Base-by-base conservation (phyloP, 208 protist genomes). In the Angomonas deanei region DNA sequence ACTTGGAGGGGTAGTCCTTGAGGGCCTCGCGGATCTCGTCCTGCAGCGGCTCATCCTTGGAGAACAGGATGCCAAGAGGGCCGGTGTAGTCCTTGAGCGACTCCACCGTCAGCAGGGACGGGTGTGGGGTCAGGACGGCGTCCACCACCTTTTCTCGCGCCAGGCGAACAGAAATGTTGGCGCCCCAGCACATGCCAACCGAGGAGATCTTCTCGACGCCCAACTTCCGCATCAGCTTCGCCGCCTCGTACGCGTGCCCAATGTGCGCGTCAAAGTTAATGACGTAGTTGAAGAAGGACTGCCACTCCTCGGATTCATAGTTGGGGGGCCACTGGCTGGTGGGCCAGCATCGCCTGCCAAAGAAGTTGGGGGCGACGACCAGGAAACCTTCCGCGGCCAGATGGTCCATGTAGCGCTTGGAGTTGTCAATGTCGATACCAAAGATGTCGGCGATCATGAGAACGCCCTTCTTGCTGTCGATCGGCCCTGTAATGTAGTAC, bases 181-280 rank as follows among this genome's bases (percentile, higher is more conserved):
- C 58, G 1, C 84, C 84, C 78, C 84, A 91, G 78, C 84, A 91
- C 60, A 84, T 69, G 26, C 80, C 84, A 1, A 85, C 47, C 1
- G 63, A 57, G 1, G 50, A 77, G 30, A 91, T 61, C 61, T 76
- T 78, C 33, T 28, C 50, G 33, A 68, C 74, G 27, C 79, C 83
- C 39, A 86, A 32, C 24, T 64, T 52, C n/a, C 62, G 62, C 47
- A 86, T 75, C 49, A 77, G 30, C 11, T 66, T 74, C 17, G 78
- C 55, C 6, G 66, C 80, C 21, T 58, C 63, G 4, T 67, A 48
- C 36, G 71, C 74, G 19, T 26, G 56, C 3, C 62, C 60, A 17
- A 26, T 36, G 68, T 82, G 70, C 21, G 26, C 34, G 17, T 62
- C 54, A 5, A 68, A 58, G 65, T 78, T 56, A 3, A 23, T 64